phyloP scores from a whole-genome alignment of 805 yeast species.

The Candida suzukii region DNA sequence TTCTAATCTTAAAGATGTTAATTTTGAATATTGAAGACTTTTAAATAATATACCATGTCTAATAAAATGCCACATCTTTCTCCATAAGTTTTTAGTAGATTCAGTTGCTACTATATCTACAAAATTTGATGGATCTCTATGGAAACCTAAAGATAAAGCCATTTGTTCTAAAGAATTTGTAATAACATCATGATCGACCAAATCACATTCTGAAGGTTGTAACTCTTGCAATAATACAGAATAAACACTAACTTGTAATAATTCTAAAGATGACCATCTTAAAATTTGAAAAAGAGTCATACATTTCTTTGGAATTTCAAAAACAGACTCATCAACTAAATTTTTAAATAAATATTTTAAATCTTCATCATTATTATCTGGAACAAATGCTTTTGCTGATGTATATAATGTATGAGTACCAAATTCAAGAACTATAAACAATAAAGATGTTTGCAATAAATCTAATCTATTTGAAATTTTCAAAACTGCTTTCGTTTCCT shows the following conservation, averaged over 20 bases:
- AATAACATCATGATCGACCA: conserved; percentile 31
- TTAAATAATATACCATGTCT: conserved; percentile 35
- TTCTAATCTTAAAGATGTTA: conserved; percentile 23
- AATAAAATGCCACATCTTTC: conserved; percentile 52
- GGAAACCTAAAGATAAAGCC: conserved; percentile 38
- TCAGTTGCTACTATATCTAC: conserved; percentile 18
- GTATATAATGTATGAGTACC: conserved; percentile 30
- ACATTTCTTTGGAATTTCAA: conserved; percentile 31
- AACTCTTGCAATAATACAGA: conserved; percentile 31
- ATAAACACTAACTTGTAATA: conserved; percentile 37
- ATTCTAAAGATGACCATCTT: conserved; percentile 29
- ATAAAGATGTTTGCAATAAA: conserved; percentile 30
- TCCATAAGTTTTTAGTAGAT: conserved; percentile 39
- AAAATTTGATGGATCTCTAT: conserved; percentile 36
- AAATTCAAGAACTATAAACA: conserved; percentile 35
- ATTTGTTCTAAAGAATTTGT: conserved; percentile 34
- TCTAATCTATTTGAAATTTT: conserved; percentile 32
- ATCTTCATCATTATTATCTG: conserved; percentile 18
- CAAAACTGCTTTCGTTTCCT: conserved; percentile 22
- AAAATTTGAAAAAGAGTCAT: conserved; percentile 34
- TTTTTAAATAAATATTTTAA: conserved; percentile 26
- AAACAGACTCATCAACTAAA: conserved; percentile 32
- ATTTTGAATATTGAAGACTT: conserved; percentile 26
- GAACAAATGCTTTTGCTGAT: conserved; percentile 18
- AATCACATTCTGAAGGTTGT: conserved; percentile 42